Conservation (phyloP, 2,329 filamentous ascomycete genomes). For the Phialophora macrospora region DNA sequence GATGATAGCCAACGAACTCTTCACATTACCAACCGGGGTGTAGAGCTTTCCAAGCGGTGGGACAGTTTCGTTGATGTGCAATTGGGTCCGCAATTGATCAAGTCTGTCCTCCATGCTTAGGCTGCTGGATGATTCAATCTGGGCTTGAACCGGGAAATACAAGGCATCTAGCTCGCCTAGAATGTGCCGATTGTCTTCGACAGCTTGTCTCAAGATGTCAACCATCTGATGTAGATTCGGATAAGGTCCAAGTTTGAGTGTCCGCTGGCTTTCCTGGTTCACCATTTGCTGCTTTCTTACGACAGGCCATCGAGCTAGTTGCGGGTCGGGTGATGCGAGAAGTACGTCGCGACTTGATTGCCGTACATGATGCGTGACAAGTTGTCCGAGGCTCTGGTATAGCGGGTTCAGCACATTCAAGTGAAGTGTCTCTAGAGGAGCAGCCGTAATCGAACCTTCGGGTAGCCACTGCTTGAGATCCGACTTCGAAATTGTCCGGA, state of each 20-base stretch:
- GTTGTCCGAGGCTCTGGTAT: background rate
- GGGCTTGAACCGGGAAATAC: conserved; percentile 2
- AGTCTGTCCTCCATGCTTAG: conserved; percentile 4
- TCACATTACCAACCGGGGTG: conserved; percentile 4
- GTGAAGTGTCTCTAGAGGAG: too few relatives aligned
- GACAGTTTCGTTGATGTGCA: conserved; percentile 4
- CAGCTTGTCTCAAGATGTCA: conserved; percentile 4
- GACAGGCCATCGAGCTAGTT: conserved; percentile 3
- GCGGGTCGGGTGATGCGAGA: conserved; percentile 5
- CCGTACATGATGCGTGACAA: background rate
- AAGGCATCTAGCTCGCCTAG: conserved; percentile 3
- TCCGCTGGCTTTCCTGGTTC: background rate
- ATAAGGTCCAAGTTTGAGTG: conserved; percentile 3
- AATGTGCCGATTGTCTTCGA: conserved; percentile 4
- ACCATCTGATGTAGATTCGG: conserved; percentile 3
- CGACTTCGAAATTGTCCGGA: too few relatives aligned
- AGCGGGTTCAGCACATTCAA: too few relatives aligned
- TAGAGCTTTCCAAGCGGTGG: conserved; percentile 4
- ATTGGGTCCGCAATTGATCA: conserved; percentile 4
- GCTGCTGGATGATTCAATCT: conserved; percentile 4
- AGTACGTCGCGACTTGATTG: conserved; percentile 5
- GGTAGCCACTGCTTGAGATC: too few relatives aligned
- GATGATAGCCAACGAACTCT: conserved; percentile 3
- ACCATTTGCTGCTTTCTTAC: conserved; percentile 4
- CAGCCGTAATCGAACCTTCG: too few relatives aligned